Evolutionary conservation across 176 grass and related monocot species (phyloP).

Genomic region (Calamus simplicifolius): DNA sequence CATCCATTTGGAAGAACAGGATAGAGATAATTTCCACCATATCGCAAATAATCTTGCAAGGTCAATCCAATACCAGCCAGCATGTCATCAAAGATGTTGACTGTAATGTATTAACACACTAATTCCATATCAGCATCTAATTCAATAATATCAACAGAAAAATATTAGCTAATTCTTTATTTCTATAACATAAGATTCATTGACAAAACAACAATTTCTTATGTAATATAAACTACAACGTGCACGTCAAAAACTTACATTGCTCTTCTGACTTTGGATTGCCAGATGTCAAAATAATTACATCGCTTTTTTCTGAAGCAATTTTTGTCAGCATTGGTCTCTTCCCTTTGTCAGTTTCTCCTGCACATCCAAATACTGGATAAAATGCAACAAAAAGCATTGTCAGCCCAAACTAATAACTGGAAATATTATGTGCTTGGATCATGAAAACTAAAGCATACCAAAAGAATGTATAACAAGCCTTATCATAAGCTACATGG

Average conservation of each 20-base stretch:
- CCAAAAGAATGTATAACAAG: no score
- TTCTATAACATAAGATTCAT: background rate
- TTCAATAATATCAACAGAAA: background rate
- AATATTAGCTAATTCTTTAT: background rate
- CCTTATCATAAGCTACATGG: no score
- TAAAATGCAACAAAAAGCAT: slow-evolving; percentile 7
- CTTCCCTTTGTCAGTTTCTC: slow-evolving; percentile 87
- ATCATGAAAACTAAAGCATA: no score
- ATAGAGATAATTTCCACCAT: slow-evolving; percentile 83
- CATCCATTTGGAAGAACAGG: slow-evolving; percentile 86
- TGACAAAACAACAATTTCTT: no score
- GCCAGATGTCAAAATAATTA: slow-evolving; percentile 93
- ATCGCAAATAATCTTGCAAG: slow-evolving; percentile 96
- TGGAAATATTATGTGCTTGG: no score
- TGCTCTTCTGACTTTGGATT: slow-evolving; percentile 94
- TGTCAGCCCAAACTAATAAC: no score
- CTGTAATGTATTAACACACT: slow-evolving; percentile 18
- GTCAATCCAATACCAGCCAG: slow-evolving; percentile 84
- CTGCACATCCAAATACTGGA: slow-evolving; percentile 90
- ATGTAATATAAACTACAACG: background rate
- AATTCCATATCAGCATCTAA: background rate
- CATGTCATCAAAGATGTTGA: slow-evolving; percentile 99
- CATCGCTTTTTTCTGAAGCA: slow-evolving; percentile 93
- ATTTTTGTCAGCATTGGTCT: slow-evolving; percentile 89
- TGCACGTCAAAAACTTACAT: slow-evolving; percentile 24